Base-by-base conservation (phyloP, 1,284 basidiomycete species). In the Tranzscheliella williamsii region DNA sequence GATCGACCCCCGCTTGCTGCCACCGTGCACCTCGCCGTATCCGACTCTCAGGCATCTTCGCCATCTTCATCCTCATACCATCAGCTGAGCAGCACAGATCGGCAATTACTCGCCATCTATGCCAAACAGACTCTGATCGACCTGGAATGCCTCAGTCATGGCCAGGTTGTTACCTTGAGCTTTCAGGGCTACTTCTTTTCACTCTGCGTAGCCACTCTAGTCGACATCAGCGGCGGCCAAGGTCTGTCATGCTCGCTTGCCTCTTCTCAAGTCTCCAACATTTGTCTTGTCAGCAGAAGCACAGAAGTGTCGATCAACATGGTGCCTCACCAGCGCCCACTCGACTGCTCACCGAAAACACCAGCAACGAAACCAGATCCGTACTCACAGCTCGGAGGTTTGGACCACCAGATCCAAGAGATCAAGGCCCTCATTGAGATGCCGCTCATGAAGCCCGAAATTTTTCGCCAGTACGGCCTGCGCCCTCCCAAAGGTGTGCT, bases 391-490 rank as follows among this genome's bases (percentile, higher is more conserved):
- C 86, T 99, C 15, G 95, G 95, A 21, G 95, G 95, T 3, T 83
- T 98, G 21, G 84, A 87, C 66, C 84, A 85, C 61, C 92, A 96
- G 73, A 93, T 99, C 56, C 82, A 85, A 42, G 86, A 91, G 77
- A 90, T 99, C 57, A 85, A 89, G 29, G 88, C 92, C 68, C 84
- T 99, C n/a, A 85, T 99, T 30, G 94, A 98, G 72, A 87, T 98
- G 44, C 95, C 95, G 1, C 82, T 98, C 37, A 88, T 85, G 17
- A 86, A 87, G 26, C 95, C 95, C 5, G 89, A 93, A 44, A 83
- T 97, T 13, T 98, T 94, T 79, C 83, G 82, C 0, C 85, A 89
- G 69, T 94, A 97, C 73, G 90, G 91, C 16, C 62, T 78, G 17
- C 60, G 50, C 22, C 70, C 76, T 15, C 76, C 76, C 3, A 60